Percentiles rank a stretch among this genome's conserved stretches.
These are phyloP conservation scores for Sugiyamaella paludigena DNA, from an alignment of 1,139 yeast genomes.

Conservation along the genomic window DNA sequence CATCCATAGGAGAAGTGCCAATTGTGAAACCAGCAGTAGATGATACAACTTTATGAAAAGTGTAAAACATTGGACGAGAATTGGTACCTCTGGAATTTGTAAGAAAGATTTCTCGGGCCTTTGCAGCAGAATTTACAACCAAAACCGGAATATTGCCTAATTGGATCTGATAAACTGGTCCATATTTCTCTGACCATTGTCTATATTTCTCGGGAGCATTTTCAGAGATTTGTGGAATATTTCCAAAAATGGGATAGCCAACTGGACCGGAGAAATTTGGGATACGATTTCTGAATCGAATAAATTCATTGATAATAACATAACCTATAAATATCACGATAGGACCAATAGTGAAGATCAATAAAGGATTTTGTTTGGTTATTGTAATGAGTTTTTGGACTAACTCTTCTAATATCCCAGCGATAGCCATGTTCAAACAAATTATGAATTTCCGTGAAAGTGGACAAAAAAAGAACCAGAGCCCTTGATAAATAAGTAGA, in stretches of 20 bases:
- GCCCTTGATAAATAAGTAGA: too few species aligned
- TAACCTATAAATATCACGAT: slow-evolving; percentile 12
- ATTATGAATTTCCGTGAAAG: too few species aligned
- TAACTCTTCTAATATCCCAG: slow-evolving; percentile 1
- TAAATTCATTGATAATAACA: slow-evolving; percentile 19
- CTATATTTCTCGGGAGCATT: slow-evolving; percentile 36
- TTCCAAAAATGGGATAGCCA: slow-evolving; percentile 22
- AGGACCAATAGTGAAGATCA: slow-evolving; percentile 1
- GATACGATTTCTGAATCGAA: slow-evolving; percentile 17
- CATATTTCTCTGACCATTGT: slow-evolving; percentile 47
- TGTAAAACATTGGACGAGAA: slow-evolving; percentile 63
- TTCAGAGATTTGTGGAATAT: slow-evolving; percentile 17
- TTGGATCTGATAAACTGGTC: slow-evolving; percentile 57
- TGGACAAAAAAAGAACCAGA: too few species aligned
- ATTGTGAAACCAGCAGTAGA: slow-evolving; percentile 56
- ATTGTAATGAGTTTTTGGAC: not conserved
- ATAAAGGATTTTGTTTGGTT: slow-evolving; percentile 2
- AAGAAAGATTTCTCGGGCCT: slow-evolving; percentile 54
- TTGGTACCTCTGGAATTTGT: slow-evolving; percentile 51
- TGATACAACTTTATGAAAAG: slow-evolving; percentile 66
- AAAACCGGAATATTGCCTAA: slow-evolving; percentile 56
- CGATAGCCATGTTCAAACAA: slow-evolving; percentile 3
- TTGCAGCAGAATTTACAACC: slow-evolving; percentile 61
- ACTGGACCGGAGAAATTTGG: slow-evolving; percentile 21
- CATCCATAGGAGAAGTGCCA: slow-evolving; percentile 71